A percentile compares a stretch with the other conserved stretches of the same genome.
Conservation (phyloP, 2,329 filamentous ascomycete species). For the Beauveria scarabaeidicola region DNA sequence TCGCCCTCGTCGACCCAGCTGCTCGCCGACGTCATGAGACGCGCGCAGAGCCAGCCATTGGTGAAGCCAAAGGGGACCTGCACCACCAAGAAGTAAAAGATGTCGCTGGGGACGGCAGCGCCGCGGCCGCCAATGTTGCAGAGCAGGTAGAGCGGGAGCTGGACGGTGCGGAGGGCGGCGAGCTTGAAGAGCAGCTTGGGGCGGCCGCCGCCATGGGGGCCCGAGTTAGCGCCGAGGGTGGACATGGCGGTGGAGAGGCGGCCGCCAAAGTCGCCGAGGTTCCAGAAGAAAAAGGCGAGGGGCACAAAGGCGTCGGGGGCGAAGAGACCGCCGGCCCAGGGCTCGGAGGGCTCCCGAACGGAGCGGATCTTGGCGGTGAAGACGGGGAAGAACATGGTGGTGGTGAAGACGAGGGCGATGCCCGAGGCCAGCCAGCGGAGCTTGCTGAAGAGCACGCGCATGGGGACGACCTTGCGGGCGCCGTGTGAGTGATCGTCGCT, state of each 20-base stretch:
- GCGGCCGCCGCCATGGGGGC: slow-evolving; percentile 34
- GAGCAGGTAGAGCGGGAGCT: slow-evolving; percentile 77
- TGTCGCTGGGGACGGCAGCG: slow-evolving; percentile 66
- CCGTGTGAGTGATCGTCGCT: slow-evolving; percentile 44
- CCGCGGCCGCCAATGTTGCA: slow-evolving; percentile 80
- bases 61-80: slow-evolving; percentile 76
- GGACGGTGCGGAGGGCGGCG: slow-evolving; percentile 55
- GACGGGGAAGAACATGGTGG: slow-evolving; percentile 93
- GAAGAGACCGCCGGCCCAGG: slow-evolving; percentile 47
- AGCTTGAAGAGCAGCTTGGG: slow-evolving; percentile 62
- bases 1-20: slow-evolving; percentile 77
- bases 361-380: slow-evolving; percentile 64
- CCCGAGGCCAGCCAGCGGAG: slow-evolving; percentile 70
- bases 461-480: slow-evolving; percentile 40
- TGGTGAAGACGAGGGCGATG: slow-evolving; percentile 69
- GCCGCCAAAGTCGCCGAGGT: slow-evolving; percentile 74
- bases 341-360: slow-evolving; percentile 22
- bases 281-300: slow-evolving; percentile 88
- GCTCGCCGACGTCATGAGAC: slow-evolving; percentile 83
- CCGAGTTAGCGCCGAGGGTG: slow-evolving; percentile 16
- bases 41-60: slow-evolving; percentile 80
- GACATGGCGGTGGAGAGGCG: slow-evolving; percentile 57
- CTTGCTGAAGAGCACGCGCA: slow-evolving; percentile 64
- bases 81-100: slow-evolving; percentile 79
- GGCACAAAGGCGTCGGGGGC: slow-evolving; percentile 76